Conservation (phyloP, 345 rosid genomes). For the Hibiscus tridactylites region DNA sequence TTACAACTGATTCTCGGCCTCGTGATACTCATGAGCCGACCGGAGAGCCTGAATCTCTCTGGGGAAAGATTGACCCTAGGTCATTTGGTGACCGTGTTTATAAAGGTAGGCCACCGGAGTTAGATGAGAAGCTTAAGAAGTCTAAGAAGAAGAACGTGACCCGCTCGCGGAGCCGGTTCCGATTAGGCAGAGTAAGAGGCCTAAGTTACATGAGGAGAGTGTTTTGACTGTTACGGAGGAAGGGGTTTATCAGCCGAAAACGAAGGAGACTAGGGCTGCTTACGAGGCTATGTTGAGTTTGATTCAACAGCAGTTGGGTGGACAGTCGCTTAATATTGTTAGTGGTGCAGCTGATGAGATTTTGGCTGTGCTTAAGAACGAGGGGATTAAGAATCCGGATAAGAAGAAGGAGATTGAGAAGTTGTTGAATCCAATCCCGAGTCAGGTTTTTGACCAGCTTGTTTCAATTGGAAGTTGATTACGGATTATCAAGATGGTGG, state of each 20-base stretch:
- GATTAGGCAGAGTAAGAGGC: slow-evolving; percentile 57
- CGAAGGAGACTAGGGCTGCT: slow-evolving; percentile 81
- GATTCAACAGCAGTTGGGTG: slow-evolving; percentile 86
- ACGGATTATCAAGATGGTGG: slow-evolving; percentile 70
- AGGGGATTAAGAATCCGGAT: slow-evolving; percentile 43
- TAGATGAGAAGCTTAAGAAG: slow-evolving; percentile 83
- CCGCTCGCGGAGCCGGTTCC: slow-evolving; percentile 33
- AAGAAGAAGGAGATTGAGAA: slow-evolving; percentile 85
- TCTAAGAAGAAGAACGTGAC: slow-evolving; percentile 75
- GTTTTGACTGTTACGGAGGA: slow-evolving; percentile 77
- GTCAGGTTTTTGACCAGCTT: slow-evolving; percentile 56
- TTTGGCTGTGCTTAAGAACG: slow-evolving; percentile 85
- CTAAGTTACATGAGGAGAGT: slow-evolving; percentile 68
- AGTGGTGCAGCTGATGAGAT: slow-evolving; percentile 92
- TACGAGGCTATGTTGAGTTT: slow-evolving; percentile 83
- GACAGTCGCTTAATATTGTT: slow-evolving; percentile 68
- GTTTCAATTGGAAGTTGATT: slow-evolving; percentile 67
- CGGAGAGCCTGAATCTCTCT: slow-evolving; percentile 88
- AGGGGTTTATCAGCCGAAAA: slow-evolving; percentile 88
- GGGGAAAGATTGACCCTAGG: slow-evolving; percentile 82
- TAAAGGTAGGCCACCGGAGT: slow-evolving; percentile 71
- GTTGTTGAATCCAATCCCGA: slow-evolving; percentile 45
- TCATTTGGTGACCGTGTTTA: slow-evolving; percentile 77
- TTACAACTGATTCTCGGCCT: slow-evolving; percentile 81
- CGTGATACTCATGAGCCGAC: slow-evolving; percentile 94